These are phyloP conservation scores for Termitomyces titanicus DNA, from an alignment of 768 basidiomycete genomes.

Conservation along the genomic window DNA sequence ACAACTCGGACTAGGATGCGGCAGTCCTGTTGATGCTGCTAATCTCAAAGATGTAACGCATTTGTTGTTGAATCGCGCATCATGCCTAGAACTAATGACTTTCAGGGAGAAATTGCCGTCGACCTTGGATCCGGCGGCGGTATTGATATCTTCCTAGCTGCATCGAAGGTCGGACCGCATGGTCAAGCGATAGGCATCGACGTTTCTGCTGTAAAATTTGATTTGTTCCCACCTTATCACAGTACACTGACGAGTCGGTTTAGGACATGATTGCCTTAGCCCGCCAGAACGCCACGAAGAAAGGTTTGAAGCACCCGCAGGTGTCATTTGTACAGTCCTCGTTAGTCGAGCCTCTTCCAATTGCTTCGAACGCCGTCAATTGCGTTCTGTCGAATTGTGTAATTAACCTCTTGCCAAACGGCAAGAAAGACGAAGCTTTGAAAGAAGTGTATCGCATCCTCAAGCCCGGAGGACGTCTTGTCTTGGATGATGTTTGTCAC, in stretches of 20 bases:
- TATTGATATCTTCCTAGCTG: constrained; percentile 52
- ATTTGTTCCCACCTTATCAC: background rate
- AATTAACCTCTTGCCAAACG: constrained; percentile 42
- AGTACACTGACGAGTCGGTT: background rate
- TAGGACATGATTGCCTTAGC: constrained; percentile 52
- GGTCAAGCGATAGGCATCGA: constrained; percentile 57
- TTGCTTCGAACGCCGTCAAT: constrained; percentile 45
- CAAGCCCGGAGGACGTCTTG: constrained; percentile 54
- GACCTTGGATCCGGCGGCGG: constrained; percentile 60
- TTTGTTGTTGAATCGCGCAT: background rate
- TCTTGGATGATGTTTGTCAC: constrained; percentile 45
- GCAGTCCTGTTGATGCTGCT: constrained; percentile 47
- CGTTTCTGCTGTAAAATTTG: constrained; percentile 37
- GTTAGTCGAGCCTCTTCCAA: constrained; percentile 42
- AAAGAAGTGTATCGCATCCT: constrained; percentile 47
- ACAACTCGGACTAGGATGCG: constrained; percentile 51
- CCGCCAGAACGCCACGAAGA: constrained; percentile 38
- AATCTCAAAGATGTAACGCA: constrained; percentile 38
- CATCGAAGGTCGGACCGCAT: constrained; percentile 40
- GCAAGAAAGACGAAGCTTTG: constrained; percentile 38
- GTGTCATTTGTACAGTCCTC: constrained; percentile 45
- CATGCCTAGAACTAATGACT: background rate
- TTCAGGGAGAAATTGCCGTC: constrained; percentile 51
- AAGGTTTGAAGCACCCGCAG: constrained; percentile 41
- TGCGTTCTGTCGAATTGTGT: constrained; percentile 59